Evolutionary conservation across 805 yeast species (phyloP), one percentile per base, ranked within the genome.

Genomic region (Kazachstania kunashirensis): DNA sequence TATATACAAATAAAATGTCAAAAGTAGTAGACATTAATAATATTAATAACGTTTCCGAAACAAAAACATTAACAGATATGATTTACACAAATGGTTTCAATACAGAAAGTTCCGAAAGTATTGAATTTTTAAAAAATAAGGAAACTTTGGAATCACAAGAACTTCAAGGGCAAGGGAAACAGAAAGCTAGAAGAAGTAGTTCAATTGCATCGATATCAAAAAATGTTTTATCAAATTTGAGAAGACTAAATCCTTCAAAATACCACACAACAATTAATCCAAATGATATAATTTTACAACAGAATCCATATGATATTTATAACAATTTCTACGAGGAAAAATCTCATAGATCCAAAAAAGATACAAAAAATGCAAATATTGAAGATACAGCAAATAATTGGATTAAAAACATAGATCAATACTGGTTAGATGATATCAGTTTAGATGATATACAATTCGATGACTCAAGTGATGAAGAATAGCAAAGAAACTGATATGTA

Each of bases 401-500:
- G 45, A 45, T 41, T 9, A 45, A 49, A 28, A 38, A 30, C 6
- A 24, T 36, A 7, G 17, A 30, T 9, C 30, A 37, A 27, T 49
- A 48, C 36, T 56, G 61, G 61, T 39, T 54, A 13, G 46, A 45
- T 25, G 55, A 48, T 27, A 47, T 43, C 2, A 39, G 36, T 21
- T 43, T 52, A 16, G 48, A 49, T 17, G 57, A 48, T 20, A 47
- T 47, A 27, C 49, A 54, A 43, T 56, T 56, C 31, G 61, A 56
- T 5, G 53, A 50, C 19, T 52, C 59, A 3, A 51, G 55, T 24
- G 61, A 56, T 30, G 61, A 56, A 33, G 57, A 49, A 25, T 23
- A n/a, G n/a, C n/a, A n/a, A n/a, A n/a, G n/a, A n/a, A n/a, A n/a
- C n/a, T n/a, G n/a, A n/a, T n/a, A n/a, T n/a, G n/a, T n/a, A n/a